Evolutionary conservation across 306 rosid genomes (phyloP).

Genomic region (Lathyrus sativus): DNA sequence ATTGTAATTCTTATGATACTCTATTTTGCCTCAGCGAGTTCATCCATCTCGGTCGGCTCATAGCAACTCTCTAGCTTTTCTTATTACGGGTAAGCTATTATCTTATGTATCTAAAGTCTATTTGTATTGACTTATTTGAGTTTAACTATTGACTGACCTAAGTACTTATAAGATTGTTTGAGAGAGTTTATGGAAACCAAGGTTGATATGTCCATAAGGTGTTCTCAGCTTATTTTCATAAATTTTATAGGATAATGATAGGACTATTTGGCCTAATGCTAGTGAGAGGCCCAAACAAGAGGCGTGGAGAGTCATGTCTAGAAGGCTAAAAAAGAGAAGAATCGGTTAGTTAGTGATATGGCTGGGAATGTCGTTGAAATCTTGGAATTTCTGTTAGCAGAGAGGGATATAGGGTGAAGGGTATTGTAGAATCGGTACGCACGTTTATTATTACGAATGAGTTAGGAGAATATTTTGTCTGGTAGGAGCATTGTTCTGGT

Average conservation of each 20-base stretch:
- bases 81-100: conserved; percentile 65
- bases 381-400: neutral
- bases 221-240: neutral
- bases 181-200: neutral
- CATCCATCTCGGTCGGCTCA: conserved; percentile 44
- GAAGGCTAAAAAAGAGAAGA: neutral
- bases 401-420: neutral
- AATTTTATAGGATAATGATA: neutral
- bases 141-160: neutral
- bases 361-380: neutral
- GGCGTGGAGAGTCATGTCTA: neutral
- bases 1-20: conserved; percentile 16
- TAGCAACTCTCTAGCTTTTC: conserved; percentile 73
- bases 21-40: conserved; percentile 36
- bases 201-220: neutral
- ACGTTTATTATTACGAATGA: neutral
- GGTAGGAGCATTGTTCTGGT: neutral
- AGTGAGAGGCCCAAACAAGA: neutral
- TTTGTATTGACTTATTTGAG: neutral
- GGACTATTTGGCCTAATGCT: neutral
- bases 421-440: neutral
- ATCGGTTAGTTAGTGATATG: neutral
- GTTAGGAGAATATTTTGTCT: neutral
- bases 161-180: neutral
- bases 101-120: neutral